phyloP scores from a whole-genome alignment of 352 stramenopile species.

The Pythium coloratum region DNA sequence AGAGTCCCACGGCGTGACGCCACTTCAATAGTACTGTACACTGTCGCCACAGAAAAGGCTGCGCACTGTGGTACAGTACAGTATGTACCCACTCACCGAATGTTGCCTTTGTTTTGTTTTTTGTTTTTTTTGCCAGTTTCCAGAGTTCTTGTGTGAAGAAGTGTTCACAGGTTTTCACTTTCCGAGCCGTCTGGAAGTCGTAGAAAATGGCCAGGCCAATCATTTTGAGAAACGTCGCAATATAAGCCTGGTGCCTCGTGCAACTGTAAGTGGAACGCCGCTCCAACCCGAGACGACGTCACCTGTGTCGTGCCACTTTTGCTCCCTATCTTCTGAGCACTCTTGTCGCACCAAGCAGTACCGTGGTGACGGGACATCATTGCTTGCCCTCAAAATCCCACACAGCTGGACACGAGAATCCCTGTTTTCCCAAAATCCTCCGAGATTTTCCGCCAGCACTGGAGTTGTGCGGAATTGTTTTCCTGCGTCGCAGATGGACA shows the following conservation, averaged over 20 bases:
- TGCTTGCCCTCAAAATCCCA: background rate
- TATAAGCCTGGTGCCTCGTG: background rate
- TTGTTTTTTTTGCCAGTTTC: background rate
- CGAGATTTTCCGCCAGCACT: background rate
- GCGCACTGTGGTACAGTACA: background rate
- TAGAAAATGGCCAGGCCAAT: too few species aligned
- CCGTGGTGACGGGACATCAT: background rate
- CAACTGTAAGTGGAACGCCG: background rate
- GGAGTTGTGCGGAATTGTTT: background rate
- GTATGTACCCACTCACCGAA: constrained; percentile 1
- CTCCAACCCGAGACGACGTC: background rate
- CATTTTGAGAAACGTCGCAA: background rate
- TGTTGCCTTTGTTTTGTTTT: background rate
- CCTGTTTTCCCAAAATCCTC: constrained; percentile 1
- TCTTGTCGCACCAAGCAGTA: constrained; percentile 2
- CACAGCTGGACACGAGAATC: background rate
- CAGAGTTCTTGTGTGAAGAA: background rate
- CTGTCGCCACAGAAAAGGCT: background rate
- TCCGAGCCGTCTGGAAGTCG: too few species aligned
- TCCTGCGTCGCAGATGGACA: background rate
- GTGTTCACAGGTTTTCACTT: background rate
- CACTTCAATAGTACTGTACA: constrained; percentile 1
- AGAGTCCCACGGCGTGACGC: constrained; percentile 6
- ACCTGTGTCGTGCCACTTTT: constrained; percentile 2
- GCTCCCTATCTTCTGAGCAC: background rate